Evolutionary conservation across 371 early-diverging fungal species (phyloP), one percentile per base, ranked within the genome.

Genomic region (Amoeboradix gromovi): DNA sequence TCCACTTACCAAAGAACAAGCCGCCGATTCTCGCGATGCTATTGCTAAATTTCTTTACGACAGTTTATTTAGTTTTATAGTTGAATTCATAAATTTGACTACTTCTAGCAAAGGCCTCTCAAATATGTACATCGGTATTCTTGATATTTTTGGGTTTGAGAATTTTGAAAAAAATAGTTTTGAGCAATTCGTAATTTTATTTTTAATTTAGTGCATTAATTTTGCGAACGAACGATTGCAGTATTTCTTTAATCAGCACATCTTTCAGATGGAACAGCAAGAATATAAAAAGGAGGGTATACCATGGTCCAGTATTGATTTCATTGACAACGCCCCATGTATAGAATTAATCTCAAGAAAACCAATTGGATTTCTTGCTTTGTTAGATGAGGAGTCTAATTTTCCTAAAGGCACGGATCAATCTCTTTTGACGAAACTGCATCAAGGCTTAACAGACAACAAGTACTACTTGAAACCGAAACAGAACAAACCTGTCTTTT

Each of bases 131-230:
- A 80, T 85, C 32, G 85, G 85, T 17, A 80, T 86, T 12, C 74
- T 86, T n/a, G 86, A 86, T 74, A 86, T 86, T 70, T 84, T 83
- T 69, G 86, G 86, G 30, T 86, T 86, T 76, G 86, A 84, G 73
- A 81, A 82, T 70, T 80, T 80, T 29, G 77, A 77, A 74, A 70
- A 74, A 29, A 86, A 86, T 73, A 79, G 80, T 71, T 86, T 84
- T 75, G 86, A 86, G 72, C 84, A 86, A 75, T 77, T 85, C 30
- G 48, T 48, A 48, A 12, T 48, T n/a, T 22, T 48, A 12, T 48
- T 48, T 48, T 22, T 48, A 48, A 48, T 48, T 48, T 48, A 48
- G 48, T 75, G 77, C 66, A 80, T 80, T 69, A 84, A 84, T 77
- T 83, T 80, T 70, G 79, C 83, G 17, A 83, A 82, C 74, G 84